Percentiles rank a stretch among this genome's conserved stretches.
These are phyloP conservation scores for Eucalyptus pauciflora DNA, from an alignment of 345 rosid species.

Conservation along the genomic window DNA sequence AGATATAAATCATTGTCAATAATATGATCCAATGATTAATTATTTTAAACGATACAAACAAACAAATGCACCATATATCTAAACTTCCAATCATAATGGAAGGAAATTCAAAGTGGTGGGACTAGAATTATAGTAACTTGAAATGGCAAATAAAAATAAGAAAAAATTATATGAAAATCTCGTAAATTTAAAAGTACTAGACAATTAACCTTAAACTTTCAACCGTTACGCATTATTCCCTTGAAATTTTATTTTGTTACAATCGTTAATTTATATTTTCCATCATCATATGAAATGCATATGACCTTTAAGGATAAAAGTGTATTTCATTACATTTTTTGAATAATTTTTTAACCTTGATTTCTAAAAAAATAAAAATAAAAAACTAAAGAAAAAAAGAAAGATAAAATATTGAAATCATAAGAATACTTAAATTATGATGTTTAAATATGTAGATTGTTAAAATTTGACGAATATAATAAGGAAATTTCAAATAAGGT, in stretches of 20 bases:
- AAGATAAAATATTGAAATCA: not conserved
- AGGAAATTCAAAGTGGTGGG: not conserved
- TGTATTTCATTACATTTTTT: not conserved
- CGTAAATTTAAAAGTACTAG: too few relatives aligned
- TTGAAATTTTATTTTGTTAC: not conserved
- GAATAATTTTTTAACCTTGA: not conserved
- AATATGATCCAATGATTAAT: too few relatives aligned
- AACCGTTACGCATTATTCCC: not conserved
- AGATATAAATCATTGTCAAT: too few relatives aligned
- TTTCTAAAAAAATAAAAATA: not conserved
- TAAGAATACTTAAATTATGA: not conserved
- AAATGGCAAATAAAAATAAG: too few relatives aligned
- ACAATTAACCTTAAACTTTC: not conserved
- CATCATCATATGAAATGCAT: not conserved
- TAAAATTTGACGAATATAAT: not conserved
- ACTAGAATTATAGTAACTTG: too few relatives aligned
- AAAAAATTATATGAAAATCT: not conserved
- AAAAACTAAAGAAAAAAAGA: not conserved
- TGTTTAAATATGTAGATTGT: not conserved
- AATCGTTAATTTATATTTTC: not conserved
- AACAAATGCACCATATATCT: not conserved
- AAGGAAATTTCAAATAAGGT: not conserved
- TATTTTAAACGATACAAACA: not conserved
- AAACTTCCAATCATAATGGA: not conserved
- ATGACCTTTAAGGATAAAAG: not conserved